Evolutionary conservation across 495 filamentous ascomycete genomes (phyloP).

Genomic region (Penicillium roqueforti): DNA sequence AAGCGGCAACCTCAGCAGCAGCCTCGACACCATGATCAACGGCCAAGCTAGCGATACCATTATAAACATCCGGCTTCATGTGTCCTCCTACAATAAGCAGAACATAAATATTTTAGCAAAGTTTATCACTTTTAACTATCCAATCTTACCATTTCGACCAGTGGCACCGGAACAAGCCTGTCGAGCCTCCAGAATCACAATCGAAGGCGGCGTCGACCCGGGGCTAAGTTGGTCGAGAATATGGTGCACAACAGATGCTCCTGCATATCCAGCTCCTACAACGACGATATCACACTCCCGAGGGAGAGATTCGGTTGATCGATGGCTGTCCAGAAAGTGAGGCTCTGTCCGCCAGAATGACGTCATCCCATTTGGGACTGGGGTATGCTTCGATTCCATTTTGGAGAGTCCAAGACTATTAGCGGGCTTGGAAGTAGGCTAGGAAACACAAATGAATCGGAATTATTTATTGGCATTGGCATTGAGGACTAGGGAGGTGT

Average conservation of each 20-base stretch:
- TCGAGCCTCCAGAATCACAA: slow-evolving; percentile 76
- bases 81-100: slow-evolving; percentile 28
- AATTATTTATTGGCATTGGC: slow-evolving; percentile 1
- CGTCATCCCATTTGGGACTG: slow-evolving; percentile 49
- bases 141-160: slow-evolving; percentile 48
- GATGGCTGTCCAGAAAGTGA: slow-evolving; percentile 49
- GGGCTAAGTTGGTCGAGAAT: slow-evolving; percentile 44
- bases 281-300: slow-evolving; percentile 60
- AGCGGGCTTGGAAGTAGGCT: not conserved
- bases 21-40: slow-evolving; percentile 29
- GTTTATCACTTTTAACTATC: not conserved
- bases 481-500: not conserved
- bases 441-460: not conserved
- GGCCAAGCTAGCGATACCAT: slow-evolving; percentile 20
- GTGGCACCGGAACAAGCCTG: slow-evolving; percentile 83
- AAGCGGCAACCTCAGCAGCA: slow-evolving; percentile 32
- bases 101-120: not conserved
- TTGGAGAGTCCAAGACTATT: not conserved
- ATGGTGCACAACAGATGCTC: slow-evolving; percentile 60
- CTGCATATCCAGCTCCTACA: slow-evolving; percentile 70
- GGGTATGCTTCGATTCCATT: slow-evolving; percentile 19
- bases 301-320: slow-evolving; percentile 62
- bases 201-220: slow-evolving; percentile 29
- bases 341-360: slow-evolving; percentile 74
- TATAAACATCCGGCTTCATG: slow-evolving; percentile 36